Base-by-base conservation (phyloP, 2,329 filamentous ascomycete species). In the Drechslera avenae region DNA sequence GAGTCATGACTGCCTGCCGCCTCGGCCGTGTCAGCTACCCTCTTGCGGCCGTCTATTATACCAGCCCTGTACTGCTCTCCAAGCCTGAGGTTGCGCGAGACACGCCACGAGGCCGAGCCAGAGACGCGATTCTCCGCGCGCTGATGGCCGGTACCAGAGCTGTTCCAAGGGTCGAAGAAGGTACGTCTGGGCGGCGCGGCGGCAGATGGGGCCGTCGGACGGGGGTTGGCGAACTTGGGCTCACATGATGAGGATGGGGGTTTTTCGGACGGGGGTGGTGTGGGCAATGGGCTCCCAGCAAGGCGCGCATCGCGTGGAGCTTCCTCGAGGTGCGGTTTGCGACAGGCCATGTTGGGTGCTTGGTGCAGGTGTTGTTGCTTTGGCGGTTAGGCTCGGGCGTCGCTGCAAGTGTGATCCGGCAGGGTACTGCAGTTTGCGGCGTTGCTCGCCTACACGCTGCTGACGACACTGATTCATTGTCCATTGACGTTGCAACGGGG, bases 141-240 rank as follows among this genome's bases (percentile, higher is more conserved):
- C 73, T 96, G 91, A 70, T 96, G 90, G 37, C 90, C 90, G 1
- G 87, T 86, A 5, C 87, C 85, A 10, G 85, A 84, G 12, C 86
- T 86, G 74, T 91, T 91, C 85, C 86, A 89, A 4, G 84, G 79
- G 71, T 89, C 86, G 63, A 87, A 88, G 52, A 69, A 57, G 34
- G 53, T 60, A 39, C 65, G 69, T 5, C 57, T 46, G 7, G 68
- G 43, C 9, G 62, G 53, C 40, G 52, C 51, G 7, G 47, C 54
- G 31, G 48, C 50, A 23, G 46, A 45, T 21, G 52, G 23, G 13
- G 47, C 40, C 19, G 50, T 28, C 30, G 10, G 46, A 31, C 39
- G 26, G 30, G 10, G 18, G 39, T 17, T 52, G 46, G 14, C 37
- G 39, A 31, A 42, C 17, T 18, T 42, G 32, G 23, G 31, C 41